Percentiles rank a stretch among this genome's conserved stretches.
Conservation (phyloP, 345 rosid genomes). For the Syzygium jambos region DNA sequence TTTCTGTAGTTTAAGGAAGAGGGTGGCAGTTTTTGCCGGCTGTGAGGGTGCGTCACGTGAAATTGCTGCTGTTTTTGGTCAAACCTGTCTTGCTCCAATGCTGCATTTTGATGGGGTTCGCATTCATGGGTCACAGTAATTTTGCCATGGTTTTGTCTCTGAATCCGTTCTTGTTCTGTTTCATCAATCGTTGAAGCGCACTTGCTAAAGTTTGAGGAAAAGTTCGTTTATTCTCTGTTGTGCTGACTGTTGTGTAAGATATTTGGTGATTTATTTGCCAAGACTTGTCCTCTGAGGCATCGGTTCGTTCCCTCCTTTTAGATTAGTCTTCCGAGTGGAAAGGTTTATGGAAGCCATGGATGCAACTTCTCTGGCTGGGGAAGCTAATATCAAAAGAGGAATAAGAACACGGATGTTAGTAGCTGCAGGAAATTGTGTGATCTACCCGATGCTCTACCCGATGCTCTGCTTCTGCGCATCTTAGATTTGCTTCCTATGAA, state of each 20-base stretch:
- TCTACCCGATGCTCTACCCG: conserved; percentile 8
- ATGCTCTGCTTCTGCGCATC: not conserved
- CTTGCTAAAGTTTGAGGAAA: not conserved
- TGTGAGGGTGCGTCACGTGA: not conserved
- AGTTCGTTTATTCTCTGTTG: not conserved
- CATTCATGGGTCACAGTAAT: not conserved
- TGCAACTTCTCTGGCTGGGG: not conserved
- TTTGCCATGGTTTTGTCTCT: not conserved
- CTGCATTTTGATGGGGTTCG: not conserved
- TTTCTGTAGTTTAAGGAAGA: not conserved
- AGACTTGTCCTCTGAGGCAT: not conserved
- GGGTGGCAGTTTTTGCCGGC: not conserved
- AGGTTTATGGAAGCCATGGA: not conserved
- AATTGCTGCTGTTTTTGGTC: not conserved
- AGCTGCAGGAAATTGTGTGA: not conserved
- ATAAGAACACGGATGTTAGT: not conserved
- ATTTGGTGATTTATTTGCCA: not conserved
- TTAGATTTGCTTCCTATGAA: not conserved
- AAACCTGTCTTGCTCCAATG: not conserved
- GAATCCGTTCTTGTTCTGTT: not conserved
- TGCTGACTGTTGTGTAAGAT: not conserved
- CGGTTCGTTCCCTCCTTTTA: not conserved
- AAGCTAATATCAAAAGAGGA: not conserved
- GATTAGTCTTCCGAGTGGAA: not conserved
- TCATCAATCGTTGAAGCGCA: not conserved